Conservation (phyloP, 2,329 filamentous ascomycete genomes). For the Diaporthe sp. region DNA sequence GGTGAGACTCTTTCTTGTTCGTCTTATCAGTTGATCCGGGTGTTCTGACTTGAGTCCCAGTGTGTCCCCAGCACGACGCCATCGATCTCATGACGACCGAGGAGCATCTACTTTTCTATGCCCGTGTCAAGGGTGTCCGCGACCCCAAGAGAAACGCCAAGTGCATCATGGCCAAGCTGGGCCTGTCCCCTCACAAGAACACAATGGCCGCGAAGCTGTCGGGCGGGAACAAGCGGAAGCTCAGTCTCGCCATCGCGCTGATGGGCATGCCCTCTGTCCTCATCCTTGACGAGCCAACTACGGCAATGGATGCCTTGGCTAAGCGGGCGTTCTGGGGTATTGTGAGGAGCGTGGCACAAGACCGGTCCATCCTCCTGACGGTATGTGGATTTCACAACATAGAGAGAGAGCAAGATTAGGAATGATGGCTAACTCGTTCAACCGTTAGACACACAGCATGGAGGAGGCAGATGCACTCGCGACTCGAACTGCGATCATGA, state of each 20-base stretch:
- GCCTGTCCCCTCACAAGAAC: constrained; percentile 7
- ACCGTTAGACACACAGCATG: neutral
- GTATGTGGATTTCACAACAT: neutral
- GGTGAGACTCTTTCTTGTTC: neutral
- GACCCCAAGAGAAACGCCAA: neutral
- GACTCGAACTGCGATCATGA: neutral
- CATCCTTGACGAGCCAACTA: constrained; percentile 5
- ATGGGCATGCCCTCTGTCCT: constrained; percentile 7
- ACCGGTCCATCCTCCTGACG: neutral
- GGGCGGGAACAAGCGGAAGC: constrained; percentile 2
- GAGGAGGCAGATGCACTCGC: constrained; percentile 2
- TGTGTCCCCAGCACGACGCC: neutral
- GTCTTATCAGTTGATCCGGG: accelerated
- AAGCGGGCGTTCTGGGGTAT: constrained; percentile 1
- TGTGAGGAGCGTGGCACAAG: neutral
- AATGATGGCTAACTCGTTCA: neutral
- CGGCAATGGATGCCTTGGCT: constrained; percentile 1
- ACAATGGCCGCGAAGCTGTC: neutral
- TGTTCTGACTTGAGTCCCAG: neutral
- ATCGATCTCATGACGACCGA: constrained; percentile 4
- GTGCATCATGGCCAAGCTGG: constrained; percentile 2
- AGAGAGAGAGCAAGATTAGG: accelerated
- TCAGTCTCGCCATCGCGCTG: neutral
- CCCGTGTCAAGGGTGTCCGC: neutral
- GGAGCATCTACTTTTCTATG: neutral